Evolutionary conservation across 345 rosid species (phyloP), one percentile per base, ranked within the genome.

Genomic region (Citrus trifoliata): DNA sequence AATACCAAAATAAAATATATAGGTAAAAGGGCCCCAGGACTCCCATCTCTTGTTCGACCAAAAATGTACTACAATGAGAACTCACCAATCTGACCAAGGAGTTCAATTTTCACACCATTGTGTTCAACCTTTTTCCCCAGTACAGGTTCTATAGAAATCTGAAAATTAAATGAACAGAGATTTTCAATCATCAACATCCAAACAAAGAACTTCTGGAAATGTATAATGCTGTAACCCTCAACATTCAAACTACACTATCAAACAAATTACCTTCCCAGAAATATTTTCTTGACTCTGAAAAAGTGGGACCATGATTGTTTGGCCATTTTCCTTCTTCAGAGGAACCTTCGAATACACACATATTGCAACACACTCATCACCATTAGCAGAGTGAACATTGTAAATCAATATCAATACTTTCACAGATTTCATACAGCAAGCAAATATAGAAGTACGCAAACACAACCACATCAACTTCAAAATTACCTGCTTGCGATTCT

Each of bases 261-360:
- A 38, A 55, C 28, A 75, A 76, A 70, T 25, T 87, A 96, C 98
- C 97, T 90, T 93, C 28, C 98, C 99, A 70, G 88, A 74, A 74
- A 96, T 90, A 85, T 90, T 96, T 92, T 94, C 99, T 89, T 94
- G 98, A 83, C 97, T 94, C 77, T 92, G 95, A 77, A 94, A 94
- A 72, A 96, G 93, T 27, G 98, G 95, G 46, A 90, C 87, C 92
- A 86, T 88, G 71, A 85, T 85, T 3, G 87, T 90, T 82, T 96
- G 98, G 55, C 99, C 98, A 86, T 90, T 93, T 85, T 94, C 98
- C 90, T 92, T 96, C 93, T 96, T 96, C 82, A 87, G 27, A 3
- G 98, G 95, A 64, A 96, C 97, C 99, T 94, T 77, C 2, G 16
- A 27, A 80, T 77, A 71, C 62, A 75, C 22, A 21, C 1, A 14